Evolutionary conservation across 257 asterid species (phyloP).

Genomic region (Penstemon newberryi): DNA sequence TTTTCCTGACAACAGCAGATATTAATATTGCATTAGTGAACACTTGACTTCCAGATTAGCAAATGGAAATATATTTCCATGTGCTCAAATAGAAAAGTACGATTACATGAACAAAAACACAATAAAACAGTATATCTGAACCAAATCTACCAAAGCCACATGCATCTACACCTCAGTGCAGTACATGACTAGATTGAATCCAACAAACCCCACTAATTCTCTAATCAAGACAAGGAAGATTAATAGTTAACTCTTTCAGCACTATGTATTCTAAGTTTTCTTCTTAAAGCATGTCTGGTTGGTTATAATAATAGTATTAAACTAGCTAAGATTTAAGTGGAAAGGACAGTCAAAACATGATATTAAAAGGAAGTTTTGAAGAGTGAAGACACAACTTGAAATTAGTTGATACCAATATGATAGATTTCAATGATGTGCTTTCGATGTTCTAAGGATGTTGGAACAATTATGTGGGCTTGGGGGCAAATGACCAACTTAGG

Average conservation of each 20-base stretch:
- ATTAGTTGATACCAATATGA: background rate
- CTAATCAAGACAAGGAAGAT: slow-evolving; percentile 10
- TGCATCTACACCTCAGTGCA: background rate
- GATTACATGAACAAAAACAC: background rate
- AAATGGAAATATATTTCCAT: slow-evolving; percentile 10
- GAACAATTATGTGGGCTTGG: background rate
- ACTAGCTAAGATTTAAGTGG: background rate
- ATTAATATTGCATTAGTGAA: slow-evolving; percentile 22
- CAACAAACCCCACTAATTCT: slow-evolving; percentile 14
- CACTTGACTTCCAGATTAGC: slow-evolving; percentile 21
- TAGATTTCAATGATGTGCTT: background rate
- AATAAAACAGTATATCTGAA: slow-evolving; percentile 7
- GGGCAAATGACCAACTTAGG: background rate
- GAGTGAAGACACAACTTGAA: too few species aligned
- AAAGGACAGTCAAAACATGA: too few species aligned
- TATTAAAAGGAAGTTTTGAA: too few species aligned
- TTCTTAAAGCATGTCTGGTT: slow-evolving; percentile 13
- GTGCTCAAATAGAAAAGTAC: slow-evolving; percentile 11
- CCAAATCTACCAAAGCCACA: slow-evolving; percentile 21
- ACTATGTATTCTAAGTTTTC: slow-evolving; percentile 3
- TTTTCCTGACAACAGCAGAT: slow-evolving; percentile 63
- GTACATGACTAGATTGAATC: slow-evolving; percentile 11
- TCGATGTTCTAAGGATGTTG: background rate
- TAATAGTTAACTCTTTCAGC: slow-evolving; percentile 9
- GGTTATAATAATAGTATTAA: slow-evolving; percentile 1